These are phyloP conservation scores for Kokia cookei DNA, from an alignment of 441 rosid genomes.

Conservation along the genomic window DNA sequence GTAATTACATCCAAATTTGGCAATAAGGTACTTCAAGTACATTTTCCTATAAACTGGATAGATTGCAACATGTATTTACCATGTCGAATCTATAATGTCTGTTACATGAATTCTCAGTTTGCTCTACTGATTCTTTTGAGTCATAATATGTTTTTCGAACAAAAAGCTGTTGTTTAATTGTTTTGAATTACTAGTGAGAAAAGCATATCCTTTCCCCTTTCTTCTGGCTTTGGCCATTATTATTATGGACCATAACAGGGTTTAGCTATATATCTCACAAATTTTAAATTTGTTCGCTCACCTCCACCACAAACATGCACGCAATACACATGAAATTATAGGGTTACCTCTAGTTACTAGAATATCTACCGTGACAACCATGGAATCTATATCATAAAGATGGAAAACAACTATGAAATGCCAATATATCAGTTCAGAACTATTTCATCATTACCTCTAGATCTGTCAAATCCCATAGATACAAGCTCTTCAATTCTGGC, in stretches of 20 bases:
- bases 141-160: background rate
- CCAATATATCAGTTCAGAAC: background rate
- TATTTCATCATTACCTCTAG: constrained; percentile 37
- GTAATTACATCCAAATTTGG: background rate
- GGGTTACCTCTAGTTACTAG: background rate
- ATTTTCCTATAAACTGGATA: background rate
- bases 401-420: background rate
- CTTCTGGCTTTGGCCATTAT: background rate
- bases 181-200: background rate
- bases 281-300: background rate
- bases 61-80: background rate
- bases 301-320: background rate
- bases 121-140: background rate
- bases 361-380: background rate
- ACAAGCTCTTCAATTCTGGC: constrained; percentile 54
- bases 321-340: background rate
- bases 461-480: constrained; percentile 80
- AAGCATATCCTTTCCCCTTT: background rate
- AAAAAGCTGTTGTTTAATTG: background rate
- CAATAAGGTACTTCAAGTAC: background rate
- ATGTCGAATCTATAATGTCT: background rate
- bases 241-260: background rate
- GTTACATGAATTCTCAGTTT: background rate
- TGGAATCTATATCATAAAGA: background rate
- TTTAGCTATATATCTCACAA: background rate